Evolutionary conservation across 805 yeast species (phyloP).

Genomic region (Starmerella cellae): DNA sequence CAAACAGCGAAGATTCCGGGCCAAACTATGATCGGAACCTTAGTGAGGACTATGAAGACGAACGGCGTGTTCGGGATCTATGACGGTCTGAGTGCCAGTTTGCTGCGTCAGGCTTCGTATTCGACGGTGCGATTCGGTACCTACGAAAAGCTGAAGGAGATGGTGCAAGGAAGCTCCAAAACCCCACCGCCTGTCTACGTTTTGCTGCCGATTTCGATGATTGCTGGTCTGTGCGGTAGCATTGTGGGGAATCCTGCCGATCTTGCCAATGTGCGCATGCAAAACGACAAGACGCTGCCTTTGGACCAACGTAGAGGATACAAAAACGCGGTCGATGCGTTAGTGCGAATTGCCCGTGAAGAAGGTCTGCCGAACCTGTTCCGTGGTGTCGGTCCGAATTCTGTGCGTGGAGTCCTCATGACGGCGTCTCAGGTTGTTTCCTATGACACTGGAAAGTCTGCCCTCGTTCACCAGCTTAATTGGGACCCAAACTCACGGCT

Average conservation of each 20-base stretch:
- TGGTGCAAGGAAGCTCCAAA: conserved; percentile 8
- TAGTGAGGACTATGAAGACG: conserved; percentile 41
- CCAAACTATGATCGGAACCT: conserved; percentile 47
- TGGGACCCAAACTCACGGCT: conserved; percentile 48
- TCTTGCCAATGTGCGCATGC: conserved; percentile 81
- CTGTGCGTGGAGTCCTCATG: conserved; percentile 72
- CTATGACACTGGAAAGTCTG: conserved; percentile 57
- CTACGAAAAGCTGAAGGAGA: conserved; percentile 63
- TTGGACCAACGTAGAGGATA: conserved; percentile 55
- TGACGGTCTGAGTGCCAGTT: conserved; percentile 69
- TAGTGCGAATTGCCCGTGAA: conserved; percentile 41
- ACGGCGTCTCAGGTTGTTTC: conserved; percentile 85
- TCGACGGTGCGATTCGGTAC: conserved; percentile 77
- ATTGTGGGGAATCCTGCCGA: conserved; percentile 81
- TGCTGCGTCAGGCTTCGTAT: conserved; percentile 76
- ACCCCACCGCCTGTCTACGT: conserved; percentile 43
- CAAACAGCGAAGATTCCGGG: conserved; percentile 66
- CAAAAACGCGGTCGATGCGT: conserved; percentile 65
- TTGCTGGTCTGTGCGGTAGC: conserved; percentile 78
- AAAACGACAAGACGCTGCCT: conserved; percentile 66
- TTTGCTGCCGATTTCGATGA: conserved; percentile 65
- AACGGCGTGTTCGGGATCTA: conserved; percentile 59
- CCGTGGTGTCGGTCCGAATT: conserved; percentile 66
- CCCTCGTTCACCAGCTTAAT: conserved; percentile 38
- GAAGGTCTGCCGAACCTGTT: conserved; percentile 51